These are phyloP conservation scores for Neoboletus brunneissimus DNA, from an alignment of 768 basidiomycete species.

Conservation along the genomic window DNA sequence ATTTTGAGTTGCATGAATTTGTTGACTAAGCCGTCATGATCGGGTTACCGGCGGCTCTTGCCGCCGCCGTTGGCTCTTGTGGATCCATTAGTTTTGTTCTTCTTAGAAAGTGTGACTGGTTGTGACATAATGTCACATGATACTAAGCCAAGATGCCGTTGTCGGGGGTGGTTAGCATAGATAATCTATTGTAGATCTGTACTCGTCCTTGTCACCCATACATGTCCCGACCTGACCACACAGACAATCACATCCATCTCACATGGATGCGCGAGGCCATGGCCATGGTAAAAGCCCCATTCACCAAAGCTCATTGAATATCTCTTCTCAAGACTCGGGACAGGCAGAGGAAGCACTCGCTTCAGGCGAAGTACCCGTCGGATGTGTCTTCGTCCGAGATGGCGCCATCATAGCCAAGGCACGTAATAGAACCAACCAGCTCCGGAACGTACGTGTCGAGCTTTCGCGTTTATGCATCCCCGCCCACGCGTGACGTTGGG, in stretches of 20 bases:
- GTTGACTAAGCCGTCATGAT: too few species aligned
- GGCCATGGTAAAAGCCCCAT: conserved; percentile 56
- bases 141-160: too few species aligned
- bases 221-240: conserved; percentile 3
- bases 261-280: conserved; percentile 84
- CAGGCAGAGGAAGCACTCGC: conserved; percentile 85
- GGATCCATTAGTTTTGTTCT: too few species aligned
- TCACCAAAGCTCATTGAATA: neutral
- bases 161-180: too few species aligned
- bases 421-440: conserved; percentile 91
- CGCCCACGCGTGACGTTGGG: neutral
- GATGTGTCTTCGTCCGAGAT: conserved; percentile 89
- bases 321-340: conserved; percentile 7
- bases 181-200: neutral
- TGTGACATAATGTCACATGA: too few species aligned
- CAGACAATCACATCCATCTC: conserved; percentile 33
- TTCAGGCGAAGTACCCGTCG: conserved; percentile 90
- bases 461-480: neutral
- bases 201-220: neutral
- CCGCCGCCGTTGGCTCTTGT: too few species aligned
- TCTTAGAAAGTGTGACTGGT: too few species aligned
- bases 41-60: too few species aligned
- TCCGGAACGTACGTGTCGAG: conserved; percentile 69
- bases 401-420: conserved; percentile 78
- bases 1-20: too few species aligned